Evolutionary conservation across 495 filamentous ascomycete species (phyloP).

Genomic region (Hypoxylon subgilvum): DNA sequence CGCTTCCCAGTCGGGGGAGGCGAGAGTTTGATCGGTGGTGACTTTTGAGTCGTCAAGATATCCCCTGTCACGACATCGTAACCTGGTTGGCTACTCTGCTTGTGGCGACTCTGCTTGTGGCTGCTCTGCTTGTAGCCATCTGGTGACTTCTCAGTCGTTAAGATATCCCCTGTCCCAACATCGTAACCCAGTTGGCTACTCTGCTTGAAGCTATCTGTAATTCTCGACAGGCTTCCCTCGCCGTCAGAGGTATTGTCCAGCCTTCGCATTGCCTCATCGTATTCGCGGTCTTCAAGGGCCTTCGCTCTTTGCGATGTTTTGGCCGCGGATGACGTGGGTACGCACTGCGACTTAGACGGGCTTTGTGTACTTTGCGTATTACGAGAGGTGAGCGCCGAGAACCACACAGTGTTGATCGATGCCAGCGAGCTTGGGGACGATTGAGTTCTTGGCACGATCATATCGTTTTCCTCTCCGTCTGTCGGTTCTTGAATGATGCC

Average conservation of each 20-base stretch:
- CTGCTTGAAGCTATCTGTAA: conserved; percentile 16
- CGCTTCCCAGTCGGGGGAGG: conserved; percentile 19
- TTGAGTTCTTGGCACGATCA: conserved; percentile 4
- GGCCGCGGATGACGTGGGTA: no score
- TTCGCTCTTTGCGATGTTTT: conserved; percentile 31
- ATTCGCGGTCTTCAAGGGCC: conserved; percentile 37
- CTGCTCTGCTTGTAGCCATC: conserved; percentile 17
- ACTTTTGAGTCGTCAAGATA: not conserved
- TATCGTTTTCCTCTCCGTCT: not conserved
- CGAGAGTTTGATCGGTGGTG: conserved; percentile 23
- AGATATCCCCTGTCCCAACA: not conserved
- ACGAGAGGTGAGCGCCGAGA: conserved; percentile 38
- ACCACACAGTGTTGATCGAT: conserved; percentile 48
- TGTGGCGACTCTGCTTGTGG: no score
- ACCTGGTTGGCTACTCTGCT: conserved; percentile 3
- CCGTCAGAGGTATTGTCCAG: conserved; percentile 40
- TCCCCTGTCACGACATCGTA: not conserved
- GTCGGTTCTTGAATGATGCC: not conserved
- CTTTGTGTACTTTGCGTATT: conserved; percentile 26
- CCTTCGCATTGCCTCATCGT: conserved; percentile 45
- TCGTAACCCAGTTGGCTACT: conserved; percentile 3
- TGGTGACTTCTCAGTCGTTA: conserved; percentile 5
- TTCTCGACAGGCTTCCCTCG: conserved; percentile 16
- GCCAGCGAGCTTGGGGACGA: conserved; percentile 42
- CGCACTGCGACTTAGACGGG: conserved; percentile 8